A percentile compares a stretch with the other conserved stretches of the same genome.
Evolutionary conservation across 2,329 filamentous ascomycete species (phyloP).

Genomic region (Endoconidiophora polonica): DNA sequence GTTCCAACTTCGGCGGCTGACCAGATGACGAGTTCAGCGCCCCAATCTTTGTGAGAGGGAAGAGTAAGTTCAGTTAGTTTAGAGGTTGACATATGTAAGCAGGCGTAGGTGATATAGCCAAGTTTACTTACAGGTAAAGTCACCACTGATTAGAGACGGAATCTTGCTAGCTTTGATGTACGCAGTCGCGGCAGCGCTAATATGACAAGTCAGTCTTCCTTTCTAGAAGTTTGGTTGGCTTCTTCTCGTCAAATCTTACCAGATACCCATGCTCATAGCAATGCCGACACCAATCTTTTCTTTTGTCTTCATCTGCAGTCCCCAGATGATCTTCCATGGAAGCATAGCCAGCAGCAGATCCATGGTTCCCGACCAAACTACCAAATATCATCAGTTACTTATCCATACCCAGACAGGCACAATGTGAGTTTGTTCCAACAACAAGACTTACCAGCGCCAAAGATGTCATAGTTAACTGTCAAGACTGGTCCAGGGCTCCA

Average conservation of each 20-base stretch:
- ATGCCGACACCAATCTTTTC: conserved; percentile 25
- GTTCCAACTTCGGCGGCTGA: conserved; percentile 15
- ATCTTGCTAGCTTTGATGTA: conserved; percentile 20
- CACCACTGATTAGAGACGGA: conserved; percentile 14
- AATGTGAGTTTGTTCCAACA: background rate
- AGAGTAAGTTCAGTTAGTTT: background rate
- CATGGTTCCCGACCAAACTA: conserved; percentile 21
- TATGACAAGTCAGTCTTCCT: background rate
- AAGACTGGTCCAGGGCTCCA: conserved; percentile 6
- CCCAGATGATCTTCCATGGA: conserved; percentile 26
- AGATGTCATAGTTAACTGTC: conserved; percentile 13
- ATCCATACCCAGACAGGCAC: background rate
- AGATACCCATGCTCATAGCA: conserved; percentile 28
- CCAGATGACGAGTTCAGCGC: conserved; percentile 15
- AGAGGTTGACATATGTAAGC: background rate
- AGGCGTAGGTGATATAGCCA: conserved; percentile 1
- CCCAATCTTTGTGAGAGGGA: conserved; percentile 11
- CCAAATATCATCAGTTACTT: background rate
- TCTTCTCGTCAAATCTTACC: conserved; percentile 18
- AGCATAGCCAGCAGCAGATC: conserved; percentile 26
- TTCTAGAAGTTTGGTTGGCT: background rate
- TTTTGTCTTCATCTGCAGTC: conserved; percentile 22
- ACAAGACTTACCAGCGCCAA: conserved; percentile 11
- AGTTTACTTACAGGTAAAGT: conserved; percentile 14
- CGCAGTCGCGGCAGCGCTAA: conserved; percentile 20